Evolutionary conservation across 805 yeast genomes (phyloP), one percentile per base, ranked within the genome.

Genomic region (Dipodascopsis uninucleata): DNA sequence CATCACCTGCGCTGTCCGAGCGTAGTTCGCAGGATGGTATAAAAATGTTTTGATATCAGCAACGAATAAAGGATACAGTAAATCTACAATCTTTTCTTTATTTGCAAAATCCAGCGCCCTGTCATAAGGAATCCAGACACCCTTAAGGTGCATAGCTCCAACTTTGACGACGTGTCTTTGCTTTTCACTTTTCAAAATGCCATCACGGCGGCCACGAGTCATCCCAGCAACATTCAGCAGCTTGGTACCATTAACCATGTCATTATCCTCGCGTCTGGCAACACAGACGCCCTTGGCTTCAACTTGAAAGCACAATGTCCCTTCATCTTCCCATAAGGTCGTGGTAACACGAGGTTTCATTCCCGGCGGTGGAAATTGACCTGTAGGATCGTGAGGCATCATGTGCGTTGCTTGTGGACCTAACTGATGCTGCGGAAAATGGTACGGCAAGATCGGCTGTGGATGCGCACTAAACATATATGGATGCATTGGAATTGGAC

Each of bases 61-160:
- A 28, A 84, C 90, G 62, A 82, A 81, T 34, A 82, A 69, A 2
- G 88, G 88, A 59, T 77, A 81, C 44, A 82, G 69, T 22, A 73
- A 59, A 55, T 81, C 87, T n/a, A 76, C 79, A 47, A 82, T 82
- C 25, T 83, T 81, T 60, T 85, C 94, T 43, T 82, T 70, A 57
- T 81, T 81, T 8, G 94, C 94, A 78, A 85, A 80, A 24, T 84
- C 82, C 29, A 78, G 69, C 1, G 95, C 95, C 36, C 93, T 71
- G 52, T 84, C 93, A 59, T 83, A 83, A 2, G 95, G 94, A 48
- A 85, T 84, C 95, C 95, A 85, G 32, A 85, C 95, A 26, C 95
- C 95, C 65, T 85, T 85, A 58, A 85, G 70, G 62, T 84, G 87
- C 90, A 85, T 85, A 9, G 88, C 79, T 3, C 95, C 95, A 52